A percentile compares a stretch with the other conserved stretches of the same genome.
Evolutionary conservation across 306 rosid genomes (phyloP).

Genomic region (Heteromeles arbutifolia): DNA sequence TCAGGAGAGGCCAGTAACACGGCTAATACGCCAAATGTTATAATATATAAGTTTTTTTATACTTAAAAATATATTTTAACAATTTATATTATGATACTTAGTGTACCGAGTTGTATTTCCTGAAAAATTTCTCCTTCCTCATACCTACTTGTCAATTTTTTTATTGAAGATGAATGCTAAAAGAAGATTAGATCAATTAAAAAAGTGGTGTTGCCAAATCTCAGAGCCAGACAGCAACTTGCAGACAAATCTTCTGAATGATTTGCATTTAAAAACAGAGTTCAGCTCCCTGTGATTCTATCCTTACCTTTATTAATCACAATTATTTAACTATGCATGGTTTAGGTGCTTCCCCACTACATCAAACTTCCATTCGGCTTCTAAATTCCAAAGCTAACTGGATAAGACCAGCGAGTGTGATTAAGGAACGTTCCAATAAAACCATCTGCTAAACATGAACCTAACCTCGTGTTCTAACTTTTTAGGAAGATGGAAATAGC

Average conservation of each 20-base stretch:
- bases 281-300: conserved; percentile 2
- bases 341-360: conserved; percentile 55
- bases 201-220: conserved; percentile 38
- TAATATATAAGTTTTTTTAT: too few species aligned
- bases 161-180: conserved; percentile 9
- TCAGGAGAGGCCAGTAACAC: neutral
- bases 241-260: conserved; percentile 32
- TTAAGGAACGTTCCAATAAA: conserved; percentile 22
- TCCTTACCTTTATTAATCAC: neutral
- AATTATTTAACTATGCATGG: neutral
- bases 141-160: conserved; percentile 38
- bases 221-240: conserved; percentile 39
- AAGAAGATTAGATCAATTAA: conserved; percentile 35
- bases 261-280: conserved; percentile 1
- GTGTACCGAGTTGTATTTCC: too few species aligned
- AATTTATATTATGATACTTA: too few species aligned
- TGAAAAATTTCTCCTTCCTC: neutral
- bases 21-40: too few species aligned
- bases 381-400: conserved; percentile 29
- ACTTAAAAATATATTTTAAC: too few species aligned
- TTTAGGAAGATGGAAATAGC: neutral
- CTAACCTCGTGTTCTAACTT: neutral
- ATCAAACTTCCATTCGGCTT: conserved; percentile 20
- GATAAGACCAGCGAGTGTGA: conserved; percentile 29
- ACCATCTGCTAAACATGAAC: neutral